A percentile compares a stretch with the other conserved stretches of the same genome.
These are phyloP conservation scores for Fusarium sp. DNA, from an alignment of 2,329 filamentous ascomycete species.

Conservation along the genomic window DNA sequence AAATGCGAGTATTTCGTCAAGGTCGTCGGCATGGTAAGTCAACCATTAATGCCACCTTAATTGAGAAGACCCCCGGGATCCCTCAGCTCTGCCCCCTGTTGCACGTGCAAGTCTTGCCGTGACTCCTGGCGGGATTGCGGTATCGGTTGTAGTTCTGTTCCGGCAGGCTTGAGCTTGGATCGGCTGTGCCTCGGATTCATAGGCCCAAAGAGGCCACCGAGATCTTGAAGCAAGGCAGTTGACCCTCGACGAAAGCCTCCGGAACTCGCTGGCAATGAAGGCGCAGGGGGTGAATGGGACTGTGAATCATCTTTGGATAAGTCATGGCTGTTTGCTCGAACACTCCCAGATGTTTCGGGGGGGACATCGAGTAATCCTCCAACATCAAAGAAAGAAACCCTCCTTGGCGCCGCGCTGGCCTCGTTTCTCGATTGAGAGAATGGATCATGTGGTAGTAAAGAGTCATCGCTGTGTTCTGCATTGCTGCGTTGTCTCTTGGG, in stretches of 20 bases:
- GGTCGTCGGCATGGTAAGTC: not conserved
- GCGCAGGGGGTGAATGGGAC: conserved; percentile 56
- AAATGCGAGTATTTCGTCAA: conserved; percentile 33
- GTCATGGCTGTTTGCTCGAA: conserved; percentile 58
- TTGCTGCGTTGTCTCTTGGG: conserved; percentile 57
- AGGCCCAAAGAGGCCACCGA: conserved; percentile 67
- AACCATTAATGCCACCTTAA: conserved; percentile 31
- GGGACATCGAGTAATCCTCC: conserved; percentile 77
- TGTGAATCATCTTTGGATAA: conserved; percentile 58
- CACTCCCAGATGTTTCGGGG: conserved; percentile 50
- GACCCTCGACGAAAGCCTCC: conserved; percentile 67
- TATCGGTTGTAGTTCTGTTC: conserved; percentile 63
- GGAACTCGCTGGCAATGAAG: conserved; percentile 60
- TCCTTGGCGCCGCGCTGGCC: conserved; percentile 41
- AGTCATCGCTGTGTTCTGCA: conserved; percentile 61
- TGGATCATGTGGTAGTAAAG: conserved; percentile 56
- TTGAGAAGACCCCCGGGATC: conserved; percentile 59
- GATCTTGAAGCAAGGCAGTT: conserved; percentile 69
- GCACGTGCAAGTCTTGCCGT: conserved; percentile 50
- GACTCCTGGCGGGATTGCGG: conserved; percentile 57
- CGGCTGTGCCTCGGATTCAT: conserved; percentile 52
- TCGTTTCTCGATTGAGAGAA: conserved; percentile 48
- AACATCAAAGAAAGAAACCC: conserved; percentile 87
- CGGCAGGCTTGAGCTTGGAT: conserved; percentile 51
- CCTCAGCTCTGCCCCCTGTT: conserved; percentile 52